Conservation (phyloP, 1,284 basidiomycete species). For the Sphaerobolus stellatus region DNA sequence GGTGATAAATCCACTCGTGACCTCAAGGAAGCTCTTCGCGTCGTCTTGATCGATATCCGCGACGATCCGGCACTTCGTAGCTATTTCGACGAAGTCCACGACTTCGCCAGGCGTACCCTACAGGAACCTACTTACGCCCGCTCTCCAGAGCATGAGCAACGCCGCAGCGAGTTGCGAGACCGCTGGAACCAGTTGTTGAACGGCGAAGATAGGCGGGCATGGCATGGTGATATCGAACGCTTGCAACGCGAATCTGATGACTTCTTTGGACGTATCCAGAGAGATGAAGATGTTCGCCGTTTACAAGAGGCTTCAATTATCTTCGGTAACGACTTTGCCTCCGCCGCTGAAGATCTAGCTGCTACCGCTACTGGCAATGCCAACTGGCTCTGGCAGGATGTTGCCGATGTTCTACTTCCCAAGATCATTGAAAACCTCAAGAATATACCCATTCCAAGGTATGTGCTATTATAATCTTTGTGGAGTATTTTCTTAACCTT, state of each 20-base stretch:
- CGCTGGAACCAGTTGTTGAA: constrained; percentile 52
- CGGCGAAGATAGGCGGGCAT: constrained; percentile 42
- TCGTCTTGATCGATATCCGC: constrained; percentile 44
- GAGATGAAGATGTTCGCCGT: constrained; percentile 47
- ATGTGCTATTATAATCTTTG: constrained; percentile 17
- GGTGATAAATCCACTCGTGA: constrained; percentile 45
- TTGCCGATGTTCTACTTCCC: constrained; percentile 65
- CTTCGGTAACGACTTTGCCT: constrained; percentile 48
- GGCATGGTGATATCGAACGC: constrained; percentile 47
- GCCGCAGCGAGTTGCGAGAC: constrained; percentile 42
- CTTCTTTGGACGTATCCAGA: constrained; percentile 45
- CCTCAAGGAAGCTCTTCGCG: constrained; percentile 38
- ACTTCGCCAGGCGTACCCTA: constrained; percentile 44
- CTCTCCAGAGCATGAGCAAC: constrained; percentile 44
- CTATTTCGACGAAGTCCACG: constrained; percentile 52
- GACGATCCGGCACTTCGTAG: constrained; percentile 46
- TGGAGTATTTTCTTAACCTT: background rate
- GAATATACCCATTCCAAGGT: constrained; percentile 66
- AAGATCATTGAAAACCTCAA: constrained; percentile 47
- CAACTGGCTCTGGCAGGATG: constrained; percentile 71
- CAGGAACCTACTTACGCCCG: constrained; percentile 50
- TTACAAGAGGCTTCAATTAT: constrained; percentile 46
- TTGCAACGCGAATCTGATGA: constrained; percentile 44
- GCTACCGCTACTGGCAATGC: constrained; percentile 46
- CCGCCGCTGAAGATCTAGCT: constrained; percentile 32